Evolutionary conservation across 495 filamentous ascomycete genomes (phyloP).

Genomic region (Tuber magnatum): DNA sequence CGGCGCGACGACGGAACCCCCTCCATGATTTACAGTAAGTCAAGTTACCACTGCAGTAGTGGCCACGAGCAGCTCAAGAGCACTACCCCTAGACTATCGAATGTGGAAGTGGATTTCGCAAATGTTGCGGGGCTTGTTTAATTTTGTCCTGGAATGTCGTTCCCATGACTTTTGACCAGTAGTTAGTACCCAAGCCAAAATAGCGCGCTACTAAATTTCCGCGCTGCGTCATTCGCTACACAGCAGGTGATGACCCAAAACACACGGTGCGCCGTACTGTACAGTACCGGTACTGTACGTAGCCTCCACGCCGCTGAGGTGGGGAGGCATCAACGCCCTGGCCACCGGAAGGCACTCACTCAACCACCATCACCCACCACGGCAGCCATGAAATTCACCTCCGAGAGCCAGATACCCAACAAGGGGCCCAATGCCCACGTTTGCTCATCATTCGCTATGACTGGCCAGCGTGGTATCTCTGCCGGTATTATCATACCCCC

Average conservation of each 20-base stretch:
- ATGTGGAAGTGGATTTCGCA: background rate
- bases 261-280: background rate
- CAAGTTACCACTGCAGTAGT: too few relatives aligned
- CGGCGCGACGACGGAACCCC: background rate
- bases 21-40: background rate
- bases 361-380: background rate
- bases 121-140: background rate
- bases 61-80: too few relatives aligned
- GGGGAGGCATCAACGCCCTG: background rate
- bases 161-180: background rate
- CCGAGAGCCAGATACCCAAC: background rate
- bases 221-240: background rate
- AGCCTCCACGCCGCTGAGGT: background rate
- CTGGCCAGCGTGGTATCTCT: background rate
- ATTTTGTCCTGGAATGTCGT: background rate
- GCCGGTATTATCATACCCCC: background rate
- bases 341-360: background rate
- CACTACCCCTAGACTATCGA: background rate
- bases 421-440: background rate
- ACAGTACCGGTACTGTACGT: background rate
- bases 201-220: background rate
- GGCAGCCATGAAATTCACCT: background rate
- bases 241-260: background rate
- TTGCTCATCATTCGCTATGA: background rate
- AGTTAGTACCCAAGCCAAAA: too few relatives aligned